Evolutionary conservation across 2,329 filamentous ascomycete genomes (phyloP), one percentile per base, ranked within the genome.

Genomic region (Coleophoma crateriformis): DNA sequence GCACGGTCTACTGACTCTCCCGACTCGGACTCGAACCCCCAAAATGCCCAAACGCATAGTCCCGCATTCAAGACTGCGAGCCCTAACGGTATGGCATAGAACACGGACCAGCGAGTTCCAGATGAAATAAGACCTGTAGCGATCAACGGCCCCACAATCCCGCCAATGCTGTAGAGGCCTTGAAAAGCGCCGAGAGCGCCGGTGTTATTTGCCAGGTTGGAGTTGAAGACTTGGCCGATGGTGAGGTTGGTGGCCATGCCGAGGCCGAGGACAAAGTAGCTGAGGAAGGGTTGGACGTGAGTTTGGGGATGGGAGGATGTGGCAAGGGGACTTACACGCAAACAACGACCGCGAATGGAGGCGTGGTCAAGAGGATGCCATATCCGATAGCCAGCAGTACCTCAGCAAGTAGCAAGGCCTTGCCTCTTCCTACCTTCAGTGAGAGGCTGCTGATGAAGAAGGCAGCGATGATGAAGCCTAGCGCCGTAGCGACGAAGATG

Each of bases 381-480:
- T 84, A 90, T 8, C 78, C 85, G 13, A 75, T 58, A 1, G 76
- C 69, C 61, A 88, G 71, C 50, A 83, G 61, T 1, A 69, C 22
- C 59, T 84, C 76, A 17, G 79, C 71, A 7, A 85, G 50, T 19
- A 81, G 77, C 35, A 88, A 71, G 1, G 79, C 75, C 55, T 75
- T 81, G 6, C 82, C 80, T 33, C 84, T 77, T 7, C 88, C 87
- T 2, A 90, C 67, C 33, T 75, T 76, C 4, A 69, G 67, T 42
- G 83, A 75, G 7, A 90, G 69, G 1, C 69, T 63, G 58, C 89
- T 83, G 12, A 84, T 45, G 54, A 85, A 73, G 33, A 83, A 77
- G 1, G 88, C 88, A 1, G 85, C 84, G 14, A 76, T 65, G 59
- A 94, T 81, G 69, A 90, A 94, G n/a, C 88, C 88, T 3, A 85